phyloP scores from a whole-genome alignment of 1,284 basidiomycete species.

The Tylopilus orsonianus region DNA sequence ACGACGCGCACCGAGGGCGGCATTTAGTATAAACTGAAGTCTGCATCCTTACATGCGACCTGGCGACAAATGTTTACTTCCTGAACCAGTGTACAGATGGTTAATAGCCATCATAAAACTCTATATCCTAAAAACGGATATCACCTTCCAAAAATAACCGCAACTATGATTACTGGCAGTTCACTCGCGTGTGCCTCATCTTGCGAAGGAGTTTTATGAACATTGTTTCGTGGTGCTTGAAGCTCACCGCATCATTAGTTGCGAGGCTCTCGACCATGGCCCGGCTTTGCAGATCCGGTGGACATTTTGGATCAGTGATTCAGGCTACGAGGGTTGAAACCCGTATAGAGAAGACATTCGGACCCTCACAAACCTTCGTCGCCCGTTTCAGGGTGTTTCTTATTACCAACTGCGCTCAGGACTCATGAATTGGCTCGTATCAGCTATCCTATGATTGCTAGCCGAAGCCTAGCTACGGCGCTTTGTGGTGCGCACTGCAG shows the following conservation, averaged over 20 bases:
- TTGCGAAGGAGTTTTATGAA: constrained; percentile 17
- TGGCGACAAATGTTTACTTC: constrained; percentile 4
- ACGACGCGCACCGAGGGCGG: not conserved
- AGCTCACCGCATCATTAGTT: constrained; percentile 13
- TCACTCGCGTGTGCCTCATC: constrained; percentile 14
- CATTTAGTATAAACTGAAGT: constrained; percentile 7
- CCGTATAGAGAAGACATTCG: constrained; percentile 11
- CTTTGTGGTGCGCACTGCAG: not conserved
- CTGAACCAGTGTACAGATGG: not conserved
- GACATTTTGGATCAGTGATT: constrained; percentile 22
- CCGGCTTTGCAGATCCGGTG: constrained; percentile 13
- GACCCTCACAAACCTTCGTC: constrained; percentile 23
- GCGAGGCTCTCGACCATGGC: constrained; percentile 21
- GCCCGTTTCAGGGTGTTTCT: constrained; percentile 24
- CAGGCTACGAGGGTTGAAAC: constrained; percentile 18
- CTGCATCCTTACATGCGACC: constrained; percentile 11
- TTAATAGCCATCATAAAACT: constrained; percentile 2
- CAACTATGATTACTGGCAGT: constrained; percentile 1
- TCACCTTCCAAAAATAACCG: constrained; percentile 11
- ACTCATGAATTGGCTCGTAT: constrained; percentile 12
- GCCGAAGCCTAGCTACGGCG: constrained; percentile 8
- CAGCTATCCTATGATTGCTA: not conserved
- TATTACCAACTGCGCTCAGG: constrained; percentile 18
- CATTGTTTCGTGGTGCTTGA: constrained; percentile 1
- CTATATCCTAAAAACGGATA: constrained; percentile 11